Conservation (phyloP, 192 early-diverging fungal species). For the Coemansia sp. region DNA sequence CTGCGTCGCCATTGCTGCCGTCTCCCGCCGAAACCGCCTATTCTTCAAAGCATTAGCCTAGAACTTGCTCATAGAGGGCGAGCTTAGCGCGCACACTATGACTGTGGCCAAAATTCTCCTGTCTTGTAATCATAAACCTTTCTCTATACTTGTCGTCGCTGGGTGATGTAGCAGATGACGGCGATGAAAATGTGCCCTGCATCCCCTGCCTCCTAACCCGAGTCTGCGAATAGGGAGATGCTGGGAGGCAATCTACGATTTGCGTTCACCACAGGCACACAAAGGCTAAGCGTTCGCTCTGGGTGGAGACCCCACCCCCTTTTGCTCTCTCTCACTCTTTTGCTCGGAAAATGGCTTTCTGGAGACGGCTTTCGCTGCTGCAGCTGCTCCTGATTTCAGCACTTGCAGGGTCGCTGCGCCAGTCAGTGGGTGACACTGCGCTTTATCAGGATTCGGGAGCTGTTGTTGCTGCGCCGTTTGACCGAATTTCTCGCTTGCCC, state of each 20-base stretch:
- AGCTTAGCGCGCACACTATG: not conserved
- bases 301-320: no score
- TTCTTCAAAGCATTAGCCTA: constrained; percentile 6
- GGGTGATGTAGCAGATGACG: no score
- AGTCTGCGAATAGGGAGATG: no score
- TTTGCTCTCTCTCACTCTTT: not conserved
- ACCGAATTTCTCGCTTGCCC: not conserved
- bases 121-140: no score
- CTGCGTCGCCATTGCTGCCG: constrained; percentile 27
- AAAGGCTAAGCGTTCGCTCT: no score
- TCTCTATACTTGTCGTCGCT: no score
- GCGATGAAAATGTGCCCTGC: no score
- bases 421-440: not conserved
- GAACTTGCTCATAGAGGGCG: no score
- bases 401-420: not conserved
- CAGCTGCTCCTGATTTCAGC: not conserved
- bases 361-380: not conserved
- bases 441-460: not conserved
- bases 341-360: not conserved
- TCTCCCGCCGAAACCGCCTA: constrained; percentile 47
- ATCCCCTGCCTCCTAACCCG: no score
- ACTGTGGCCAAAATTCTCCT: not conserved
- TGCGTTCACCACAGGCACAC: no score
- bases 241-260: no score
- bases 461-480: not conserved